A percentile compares a stretch with the other conserved stretches of the same genome.
Evolutionary conservation across 1,139 yeast species (phyloP).

Genomic region (Candida gigantensis): DNA sequence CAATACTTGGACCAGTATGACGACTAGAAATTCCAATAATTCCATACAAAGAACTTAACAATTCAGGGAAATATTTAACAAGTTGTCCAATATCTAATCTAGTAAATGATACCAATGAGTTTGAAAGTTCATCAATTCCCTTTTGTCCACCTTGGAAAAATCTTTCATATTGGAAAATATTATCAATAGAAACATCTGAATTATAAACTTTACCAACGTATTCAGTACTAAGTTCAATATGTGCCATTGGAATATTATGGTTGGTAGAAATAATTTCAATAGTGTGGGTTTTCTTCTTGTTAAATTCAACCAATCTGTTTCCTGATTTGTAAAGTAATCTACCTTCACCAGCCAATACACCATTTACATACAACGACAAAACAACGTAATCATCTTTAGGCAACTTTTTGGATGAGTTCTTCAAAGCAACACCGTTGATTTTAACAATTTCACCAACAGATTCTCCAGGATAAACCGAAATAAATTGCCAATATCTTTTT

Average conservation of each 20-base stretch:
- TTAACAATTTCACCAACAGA: slow-evolving; percentile 69
- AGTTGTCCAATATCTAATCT: slow-evolving; percentile 49
- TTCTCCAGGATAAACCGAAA: slow-evolving; percentile 77
- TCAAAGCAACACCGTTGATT: slow-evolving; percentile 53
- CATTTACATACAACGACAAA: slow-evolving; percentile 65
- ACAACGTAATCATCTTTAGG: slow-evolving; percentile 56
- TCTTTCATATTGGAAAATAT: slow-evolving; percentile 57
- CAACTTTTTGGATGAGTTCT: slow-evolving; percentile 30
- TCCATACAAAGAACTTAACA: slow-evolving; percentile 44
- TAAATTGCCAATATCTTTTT: slow-evolving; percentile 64
- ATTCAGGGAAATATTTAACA: slow-evolving; percentile 56
- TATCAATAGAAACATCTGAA: slow-evolving; percentile 58
- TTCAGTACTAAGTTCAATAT: slow-evolving; percentile 59
- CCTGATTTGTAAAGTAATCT: slow-evolving; percentile 43
- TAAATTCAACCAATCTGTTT: slow-evolving; percentile 42
- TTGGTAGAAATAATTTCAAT: slow-evolving; percentile 37
- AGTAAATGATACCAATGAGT: slow-evolving; percentile 40
- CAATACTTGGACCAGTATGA: slow-evolving; percentile 26
- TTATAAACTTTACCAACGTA: slow-evolving; percentile 74
- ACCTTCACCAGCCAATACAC: slow-evolving; percentile 61
- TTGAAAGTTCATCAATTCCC: slow-evolving; percentile 47
- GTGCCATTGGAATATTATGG: slow-evolving; percentile 45
- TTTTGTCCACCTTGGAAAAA: slow-evolving; percentile 43
- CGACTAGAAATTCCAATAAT: slow-evolving; percentile 33
- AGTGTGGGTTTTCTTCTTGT: slow-evolving; percentile 35